Base-by-base conservation (phyloP, 1,284 basidiomycete species). In the Sanghuangporus sanghuang region DNA sequence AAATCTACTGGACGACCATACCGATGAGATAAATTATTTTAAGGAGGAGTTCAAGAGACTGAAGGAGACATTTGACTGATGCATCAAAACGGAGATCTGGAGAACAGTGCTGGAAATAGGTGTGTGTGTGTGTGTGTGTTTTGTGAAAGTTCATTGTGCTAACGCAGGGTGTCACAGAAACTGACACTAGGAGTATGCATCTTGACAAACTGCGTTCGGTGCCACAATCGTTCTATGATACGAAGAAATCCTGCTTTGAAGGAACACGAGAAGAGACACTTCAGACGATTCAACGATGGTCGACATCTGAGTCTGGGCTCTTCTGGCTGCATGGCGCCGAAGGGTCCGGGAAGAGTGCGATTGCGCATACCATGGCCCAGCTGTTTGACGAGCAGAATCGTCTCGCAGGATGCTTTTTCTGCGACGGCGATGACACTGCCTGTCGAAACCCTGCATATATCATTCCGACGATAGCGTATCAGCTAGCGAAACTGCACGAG, bases 301-400 rank as follows among this genome's bases (percentile, higher is more conserved):
- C 57, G 14, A n/a, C 6, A 11, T 46, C 35, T 9, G 14, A 50
- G 16, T 61, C 59, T 8, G 73, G 67, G 16, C 57, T 76, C 7
- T 75, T 73, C 39, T 76, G 74, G 75, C 50, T 75, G 23, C 67
- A 73, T 21, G 75, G 72, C 4, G 68, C 72, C 42, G 74, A 74
- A 0, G 73, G 75, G 11, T 61, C 73, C 14, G 73, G 75, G 7
- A 75, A 75, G 67, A 75, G 72, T 46, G 69, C 75, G 0, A 68
- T 75, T n/a, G 63, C 73, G 4, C 73, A 68, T 0, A 73, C 74
- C 0, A 63, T 74, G 4, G 73, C 73, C 50, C 68, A 71, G 53
- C 62, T 71, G 23, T 71, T 71, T 35, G 66, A 72, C n/a, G 65
- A 73, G 0, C 63, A 71, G 3, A 67, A 68, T 8, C 69, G 67